These are phyloP conservation scores for Polychaeton citri DNA, from an alignment of 2,329 filamentous ascomycete species.

Conservation along the genomic window DNA sequence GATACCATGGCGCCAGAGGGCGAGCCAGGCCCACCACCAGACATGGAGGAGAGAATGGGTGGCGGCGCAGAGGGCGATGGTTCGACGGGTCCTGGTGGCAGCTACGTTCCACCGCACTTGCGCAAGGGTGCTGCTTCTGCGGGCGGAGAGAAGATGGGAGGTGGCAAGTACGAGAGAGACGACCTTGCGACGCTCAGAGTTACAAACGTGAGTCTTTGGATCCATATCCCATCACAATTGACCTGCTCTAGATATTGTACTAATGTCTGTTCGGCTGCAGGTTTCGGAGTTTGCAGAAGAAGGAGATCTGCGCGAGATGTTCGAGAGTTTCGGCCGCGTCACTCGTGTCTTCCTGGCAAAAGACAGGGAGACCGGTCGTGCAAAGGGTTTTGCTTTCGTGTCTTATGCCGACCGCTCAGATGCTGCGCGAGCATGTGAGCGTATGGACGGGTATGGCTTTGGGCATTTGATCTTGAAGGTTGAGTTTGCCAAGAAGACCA, in stretches of 20 bases:
- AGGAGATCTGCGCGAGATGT: constrained; percentile 88
- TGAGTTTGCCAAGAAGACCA: constrained; percentile 64
- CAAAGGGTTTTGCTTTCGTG: constrained; percentile 98
- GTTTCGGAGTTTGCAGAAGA: constrained; percentile 97
- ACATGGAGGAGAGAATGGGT: constrained; percentile 33
- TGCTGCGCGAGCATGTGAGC: constrained; percentile 83
- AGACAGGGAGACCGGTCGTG: constrained; percentile 87
- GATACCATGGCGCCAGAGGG: constrained; percentile 89
- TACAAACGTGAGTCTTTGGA: constrained; percentile 73
- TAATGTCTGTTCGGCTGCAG: too few relatives aligned
- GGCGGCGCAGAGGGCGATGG: constrained; percentile 36
- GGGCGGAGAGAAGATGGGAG: constrained; percentile 68
- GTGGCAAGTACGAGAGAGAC: constrained; percentile 88
- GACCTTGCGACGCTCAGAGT: constrained; percentile 92
- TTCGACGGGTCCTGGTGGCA: constrained; percentile 46
- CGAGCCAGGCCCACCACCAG: constrained; percentile 31
- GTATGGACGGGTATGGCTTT: constrained; percentile 93
- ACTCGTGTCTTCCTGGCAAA: constrained; percentile 96
- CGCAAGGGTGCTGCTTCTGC: constrained; percentile 53
- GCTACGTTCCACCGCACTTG: constrained; percentile 89
- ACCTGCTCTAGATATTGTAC: background rate
- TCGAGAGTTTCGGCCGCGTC: constrained; percentile 92
- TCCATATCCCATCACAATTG: too few relatives aligned
- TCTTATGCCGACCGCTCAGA: constrained; percentile 84
- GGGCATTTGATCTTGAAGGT: constrained; percentile 77